Percentiles rank a stretch among this genome's conserved stretches.
These are phyloP conservation scores for Nakazawaea anatomiae DNA, from an alignment of 805 yeast species.

Conservation along the genomic window DNA sequence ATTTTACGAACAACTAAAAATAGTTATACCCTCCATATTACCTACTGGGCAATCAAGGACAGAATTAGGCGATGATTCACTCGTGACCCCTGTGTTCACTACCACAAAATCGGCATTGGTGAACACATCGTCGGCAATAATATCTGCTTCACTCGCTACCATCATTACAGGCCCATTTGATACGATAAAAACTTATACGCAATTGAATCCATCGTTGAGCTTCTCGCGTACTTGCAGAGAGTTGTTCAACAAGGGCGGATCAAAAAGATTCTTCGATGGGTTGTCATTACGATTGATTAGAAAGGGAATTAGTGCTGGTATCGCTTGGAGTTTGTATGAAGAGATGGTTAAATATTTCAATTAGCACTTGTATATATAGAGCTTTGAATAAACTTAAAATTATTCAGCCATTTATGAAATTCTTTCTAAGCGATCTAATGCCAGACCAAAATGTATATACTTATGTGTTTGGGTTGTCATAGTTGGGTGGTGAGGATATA, in stretches of 20 bases:
- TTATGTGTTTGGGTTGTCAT: no score
- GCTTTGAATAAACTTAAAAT: no score
- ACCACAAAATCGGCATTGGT: slow-evolving; percentile 45
- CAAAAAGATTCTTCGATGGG: slow-evolving; percentile 71
- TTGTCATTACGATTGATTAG: slow-evolving; percentile 72
- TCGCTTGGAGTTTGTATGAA: slow-evolving; percentile 96
- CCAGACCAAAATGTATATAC: no score
- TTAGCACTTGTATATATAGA: neutral
- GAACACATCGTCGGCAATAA: slow-evolving; percentile 70
- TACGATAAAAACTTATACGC: slow-evolving; percentile 88
- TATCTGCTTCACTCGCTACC: slow-evolving; percentile 77
- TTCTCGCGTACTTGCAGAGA: slow-evolving; percentile 31
- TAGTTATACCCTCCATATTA: slow-evolving; percentile 36
- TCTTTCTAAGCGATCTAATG: no score
- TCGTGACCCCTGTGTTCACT: slow-evolving; percentile 15
- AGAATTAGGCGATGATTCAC: neutral
- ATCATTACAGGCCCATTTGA: slow-evolving; percentile 92
- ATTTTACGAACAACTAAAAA: slow-evolving; percentile 74
- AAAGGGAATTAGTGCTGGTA: slow-evolving; percentile 88
- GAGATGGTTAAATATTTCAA: slow-evolving; percentile 52
- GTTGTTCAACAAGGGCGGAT: slow-evolving; percentile 40
- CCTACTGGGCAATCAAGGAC: neutral
- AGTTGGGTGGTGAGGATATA: no score
- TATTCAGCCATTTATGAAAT: no score
- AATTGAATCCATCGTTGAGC: slow-evolving; percentile 48